These are phyloP conservation scores for Kokia cookei DNA, from an alignment of 441 rosid species.

Conservation along the genomic window DNA sequence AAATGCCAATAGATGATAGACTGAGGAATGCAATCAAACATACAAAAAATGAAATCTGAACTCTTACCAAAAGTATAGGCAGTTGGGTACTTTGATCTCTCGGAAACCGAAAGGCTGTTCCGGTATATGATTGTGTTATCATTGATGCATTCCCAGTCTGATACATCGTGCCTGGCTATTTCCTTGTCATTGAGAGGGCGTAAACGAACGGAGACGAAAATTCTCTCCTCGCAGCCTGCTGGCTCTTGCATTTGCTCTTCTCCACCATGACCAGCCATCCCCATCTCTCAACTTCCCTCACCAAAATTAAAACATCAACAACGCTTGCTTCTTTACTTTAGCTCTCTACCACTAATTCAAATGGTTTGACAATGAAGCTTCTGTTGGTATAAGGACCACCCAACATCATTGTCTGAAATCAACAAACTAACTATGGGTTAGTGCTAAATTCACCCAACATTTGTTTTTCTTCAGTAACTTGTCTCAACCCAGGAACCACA, in stretches of 20 bases:
- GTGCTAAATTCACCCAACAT: conserved; percentile 27
- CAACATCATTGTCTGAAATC: conserved; percentile 30
- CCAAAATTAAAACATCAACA: background rate
- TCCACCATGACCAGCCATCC: conserved; percentile 30
- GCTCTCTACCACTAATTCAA: conserved; percentile 18
- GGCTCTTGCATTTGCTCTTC: conserved; percentile 48
- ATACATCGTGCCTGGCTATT: conserved; percentile 43
- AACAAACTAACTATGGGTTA: conserved; percentile 37
- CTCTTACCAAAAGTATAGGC: conserved; percentile 66
- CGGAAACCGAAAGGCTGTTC: conserved; percentile 54
- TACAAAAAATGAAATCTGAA: conserved; percentile 5
- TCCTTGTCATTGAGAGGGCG: conserved; percentile 69
- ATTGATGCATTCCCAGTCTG: conserved; percentile 72
- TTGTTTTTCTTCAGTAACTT: conserved; percentile 12
- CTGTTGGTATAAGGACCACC: conserved; percentile 30
- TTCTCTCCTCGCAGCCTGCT: conserved; percentile 42
- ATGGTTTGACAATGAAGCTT: conserved; percentile 13
- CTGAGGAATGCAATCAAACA: background rate
- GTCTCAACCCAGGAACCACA: conserved; percentile 25
- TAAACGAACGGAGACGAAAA: conserved; percentile 61
- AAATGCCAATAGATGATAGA: background rate
- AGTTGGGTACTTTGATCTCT: conserved; percentile 66
- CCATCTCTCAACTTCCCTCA: conserved; percentile 39
- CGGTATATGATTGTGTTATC: conserved; percentile 48
- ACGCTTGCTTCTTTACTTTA: conserved; percentile 11